Evolutionary conservation across 75 land plant genomes (phyloP).

Genomic region (Pinus taeda): DNA sequence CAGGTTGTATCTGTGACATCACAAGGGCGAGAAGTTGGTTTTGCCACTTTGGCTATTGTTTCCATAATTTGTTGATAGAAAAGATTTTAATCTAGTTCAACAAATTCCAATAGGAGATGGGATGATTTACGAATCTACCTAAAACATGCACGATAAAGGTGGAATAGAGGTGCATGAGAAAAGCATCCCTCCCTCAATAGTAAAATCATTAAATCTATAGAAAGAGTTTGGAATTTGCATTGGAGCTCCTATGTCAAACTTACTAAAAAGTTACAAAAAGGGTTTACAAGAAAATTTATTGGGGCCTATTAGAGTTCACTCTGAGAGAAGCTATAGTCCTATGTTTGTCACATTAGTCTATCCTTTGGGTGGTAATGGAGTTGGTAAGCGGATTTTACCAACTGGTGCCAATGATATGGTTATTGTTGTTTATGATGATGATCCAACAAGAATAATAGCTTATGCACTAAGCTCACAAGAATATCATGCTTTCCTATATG

Average conservation of each 20-base stretch:
- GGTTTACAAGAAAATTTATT: background rate
- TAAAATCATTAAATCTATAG: constrained; percentile 43
- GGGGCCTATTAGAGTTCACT: constrained; percentile 18
- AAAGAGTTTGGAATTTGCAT: constrained; percentile 49
- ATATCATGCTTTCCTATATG: constrained; percentile 35
- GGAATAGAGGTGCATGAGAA: constrained; percentile 29
- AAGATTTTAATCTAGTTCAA: background rate
- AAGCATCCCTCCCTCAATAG: constrained; percentile 36
- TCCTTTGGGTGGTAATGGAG: constrained; percentile 46
- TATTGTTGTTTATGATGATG: constrained; percentile 85
- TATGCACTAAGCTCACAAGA: constrained; percentile 71
- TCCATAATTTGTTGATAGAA: background rate
- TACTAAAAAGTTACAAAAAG: constrained; percentile 35
- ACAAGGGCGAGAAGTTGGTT: constrained; percentile 5
- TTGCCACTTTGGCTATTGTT: background rate
- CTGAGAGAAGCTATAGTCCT: constrained; percentile 15
- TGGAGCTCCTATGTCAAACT: constrained; percentile 28
- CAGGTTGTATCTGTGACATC: constrained; percentile 6
- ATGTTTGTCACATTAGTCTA: constrained; percentile 25
- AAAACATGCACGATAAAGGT: constrained; percentile 36
- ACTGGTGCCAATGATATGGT: constrained; percentile 43
- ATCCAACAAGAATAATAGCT: constrained; percentile 86
- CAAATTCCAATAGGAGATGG: background rate
- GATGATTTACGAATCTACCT: constrained; percentile 37
- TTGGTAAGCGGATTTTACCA: constrained; percentile 48